Evolutionary conservation across 2,329 filamentous ascomycete genomes (phyloP), one percentile per base, ranked within the genome.

Genomic region (Phialophora macrospora): DNA sequence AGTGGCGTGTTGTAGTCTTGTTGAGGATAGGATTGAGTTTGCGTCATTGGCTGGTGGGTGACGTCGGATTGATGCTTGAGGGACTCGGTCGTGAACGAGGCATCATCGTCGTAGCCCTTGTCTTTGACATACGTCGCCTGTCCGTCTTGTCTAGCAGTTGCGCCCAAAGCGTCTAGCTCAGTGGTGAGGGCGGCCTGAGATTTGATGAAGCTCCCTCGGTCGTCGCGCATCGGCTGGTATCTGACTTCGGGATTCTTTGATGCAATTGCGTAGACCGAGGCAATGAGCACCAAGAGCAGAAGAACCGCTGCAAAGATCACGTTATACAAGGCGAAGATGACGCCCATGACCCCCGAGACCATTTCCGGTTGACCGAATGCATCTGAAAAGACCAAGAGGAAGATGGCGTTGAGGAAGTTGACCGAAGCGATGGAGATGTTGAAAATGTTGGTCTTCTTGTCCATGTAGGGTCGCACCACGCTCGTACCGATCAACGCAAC

Each of bases 161-260:
- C 91, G 70, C 91, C 93, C 64, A 97, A 82, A 8, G 93, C 93
- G 77, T 97, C 93, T 58, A 97, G 85, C 79, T 97, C 93, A 7
- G 93, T 96, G 4, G 90, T 86, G 61, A 97, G 82, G 74, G 94
- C 89, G 4, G 91, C 91, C 77, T 95, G 91, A 14, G 93, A 97
- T 83, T 97, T 97, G 88, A 97, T 97, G 81, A 98, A 97, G 9
- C 93, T 97, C 59, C 92, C 92, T 73, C 94, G 90, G 78, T 98
- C 94, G 74, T 98, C 94, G 62, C 90, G 90, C 93, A 98, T 97
- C 73, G 92, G 93, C 79, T 97, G 92, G 80, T 98, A 98, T 68
- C 93, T 89, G 49, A 90, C 92, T 76, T 98, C 94, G 24, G 94
- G 94, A 80, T 97, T 96, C 85, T 96, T 96, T 68, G 92, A 91